Evolutionary conservation across 306 rosid species (phyloP), one percentile per base, ranked within the genome.

Genomic region (Rosa chinensis): DNA sequence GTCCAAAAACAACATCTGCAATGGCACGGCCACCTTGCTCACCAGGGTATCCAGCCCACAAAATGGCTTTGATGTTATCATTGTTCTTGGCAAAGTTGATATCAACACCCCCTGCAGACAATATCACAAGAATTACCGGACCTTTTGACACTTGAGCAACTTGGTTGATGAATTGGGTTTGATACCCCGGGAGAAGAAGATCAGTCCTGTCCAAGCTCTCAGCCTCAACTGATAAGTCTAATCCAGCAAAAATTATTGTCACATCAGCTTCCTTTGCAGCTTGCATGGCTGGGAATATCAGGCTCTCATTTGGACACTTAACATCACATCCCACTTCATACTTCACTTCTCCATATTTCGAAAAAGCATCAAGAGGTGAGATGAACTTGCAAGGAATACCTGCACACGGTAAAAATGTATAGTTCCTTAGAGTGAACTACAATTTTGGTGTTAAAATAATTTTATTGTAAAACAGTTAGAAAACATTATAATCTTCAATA

Each of bases 11-110:
- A 47, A 84, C 72, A 14, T 84, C 81, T 18, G 78, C 71, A n/a
- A 84, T 80, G 43, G 81, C 84, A 5, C 32, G 70, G 0, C 87
- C 87, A 11, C 87, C 87, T 56, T 76, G 70, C 45, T 84, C 72
- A 13, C 87, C 87, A 13, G 87, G 87, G 63, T 76, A 84, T 58
- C 84, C 74, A 35, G 55, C 76, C 80, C 80, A 81, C 55, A 81
- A 75, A 6, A 81, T 75, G 7, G 84, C 59, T 18, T 67, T 69
- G 63, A 75, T 75, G 8, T 75, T 56, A 0, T 47, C 25, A 45
- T 75, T 56, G 6, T 75, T 40, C 52, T 75, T 68, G 45, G 80
- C 84, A 23, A 75, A 75, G 3, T 37, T 25, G 20, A 75, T 59
- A 37, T 81, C 84, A 37, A 81, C 49, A 23, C 72, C 52, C 6